A percentile compares a stretch with the other conserved stretches of the same genome.
These are phyloP conservation scores for Calamus simplicifolius DNA, from an alignment of 176 grass and related monocot species.

Conservation along the genomic window DNA sequence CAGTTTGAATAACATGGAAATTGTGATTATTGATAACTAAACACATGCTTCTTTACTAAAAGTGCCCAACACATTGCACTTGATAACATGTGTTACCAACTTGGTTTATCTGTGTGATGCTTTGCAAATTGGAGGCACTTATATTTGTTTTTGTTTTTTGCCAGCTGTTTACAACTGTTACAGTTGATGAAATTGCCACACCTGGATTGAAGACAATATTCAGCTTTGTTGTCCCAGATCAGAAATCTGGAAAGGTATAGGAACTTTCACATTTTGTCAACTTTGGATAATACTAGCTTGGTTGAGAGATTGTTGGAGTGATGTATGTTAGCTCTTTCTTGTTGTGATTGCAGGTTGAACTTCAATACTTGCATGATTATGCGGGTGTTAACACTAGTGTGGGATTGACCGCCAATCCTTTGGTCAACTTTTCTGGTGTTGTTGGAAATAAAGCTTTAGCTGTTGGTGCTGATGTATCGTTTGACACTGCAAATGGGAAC, in stretches of 20 bases:
- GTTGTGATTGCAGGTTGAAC: slow-evolving; percentile 10
- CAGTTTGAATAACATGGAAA: background rate
- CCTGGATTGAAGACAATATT: slow-evolving; percentile 21
- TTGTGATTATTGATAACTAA: no score
- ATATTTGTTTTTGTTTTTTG: slow-evolving; percentile 4
- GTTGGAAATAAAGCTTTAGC: slow-evolving; percentile 12
- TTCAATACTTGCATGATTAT: slow-evolving; percentile 28
- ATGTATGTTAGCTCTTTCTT: background rate
- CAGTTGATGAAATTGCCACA: slow-evolving; percentile 19
- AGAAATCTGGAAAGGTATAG: slow-evolving; percentile 21
- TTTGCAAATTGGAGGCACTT: background rate
- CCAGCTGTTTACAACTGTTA: slow-evolving; percentile 14
- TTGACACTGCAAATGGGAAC: slow-evolving; percentile 21
- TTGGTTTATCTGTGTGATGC: no score
- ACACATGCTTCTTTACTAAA: no score
- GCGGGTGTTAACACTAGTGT: slow-evolving; percentile 16
- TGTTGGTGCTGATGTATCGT: slow-evolving; percentile 23
- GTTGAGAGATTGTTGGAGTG: no score
- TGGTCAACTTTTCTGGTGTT: slow-evolving; percentile 18
- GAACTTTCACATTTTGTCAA: no score
- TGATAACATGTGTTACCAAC: no score
- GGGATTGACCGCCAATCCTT: slow-evolving; percentile 24
- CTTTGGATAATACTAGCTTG: no score
- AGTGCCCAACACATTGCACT: no score
- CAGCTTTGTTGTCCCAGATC: slow-evolving; percentile 22